Evolutionary conservation across 805 yeast genomes (phyloP).

Genomic region (Lipomyces yamadae): DNA sequence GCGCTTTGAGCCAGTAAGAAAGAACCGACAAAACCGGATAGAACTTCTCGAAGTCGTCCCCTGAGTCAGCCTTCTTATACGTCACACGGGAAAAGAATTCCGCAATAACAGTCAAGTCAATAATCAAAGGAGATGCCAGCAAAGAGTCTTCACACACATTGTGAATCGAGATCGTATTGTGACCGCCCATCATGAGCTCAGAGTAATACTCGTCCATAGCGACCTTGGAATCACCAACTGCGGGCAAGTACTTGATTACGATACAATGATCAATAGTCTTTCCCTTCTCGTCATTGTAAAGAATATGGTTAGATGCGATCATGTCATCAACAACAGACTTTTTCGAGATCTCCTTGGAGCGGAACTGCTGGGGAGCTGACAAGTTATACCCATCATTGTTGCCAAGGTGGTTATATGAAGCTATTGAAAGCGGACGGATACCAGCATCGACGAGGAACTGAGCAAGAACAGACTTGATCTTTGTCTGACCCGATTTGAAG

Average conservation of each 20-base stretch:
- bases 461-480: constrained; percentile 93
- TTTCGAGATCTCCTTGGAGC: constrained; percentile 93
- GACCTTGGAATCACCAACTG: constrained; percentile 95
- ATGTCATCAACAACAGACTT: constrained; percentile 93
- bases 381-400: constrained; percentile 94
- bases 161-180: constrained; percentile 90
- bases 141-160: constrained; percentile 96
- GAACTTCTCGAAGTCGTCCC: constrained; percentile 62
- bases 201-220: constrained; percentile 99
- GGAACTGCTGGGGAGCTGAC: constrained; percentile 89
- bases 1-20: constrained; percentile 96
- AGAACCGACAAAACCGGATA: constrained; percentile 86
- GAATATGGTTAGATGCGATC: constrained; percentile 80
- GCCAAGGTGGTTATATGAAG: constrained; percentile 95
- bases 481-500: constrained; percentile 96
- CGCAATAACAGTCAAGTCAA: constrained; percentile 86
- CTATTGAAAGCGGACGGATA: constrained; percentile 90
- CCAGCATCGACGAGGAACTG: constrained; percentile 97
- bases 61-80: constrained; percentile 63
- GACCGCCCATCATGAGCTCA: constrained; percentile 97
- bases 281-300: constrained; percentile 81
- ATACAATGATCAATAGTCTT: constrained; percentile 88
- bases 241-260: constrained; percentile 90
- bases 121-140: constrained; percentile 91
- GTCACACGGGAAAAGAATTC: constrained; percentile 88